Evolutionary conservation across 2,329 filamentous ascomycete species (phyloP), one percentile per base, ranked within the genome.

Genomic region (Septoria linicola): DNA sequence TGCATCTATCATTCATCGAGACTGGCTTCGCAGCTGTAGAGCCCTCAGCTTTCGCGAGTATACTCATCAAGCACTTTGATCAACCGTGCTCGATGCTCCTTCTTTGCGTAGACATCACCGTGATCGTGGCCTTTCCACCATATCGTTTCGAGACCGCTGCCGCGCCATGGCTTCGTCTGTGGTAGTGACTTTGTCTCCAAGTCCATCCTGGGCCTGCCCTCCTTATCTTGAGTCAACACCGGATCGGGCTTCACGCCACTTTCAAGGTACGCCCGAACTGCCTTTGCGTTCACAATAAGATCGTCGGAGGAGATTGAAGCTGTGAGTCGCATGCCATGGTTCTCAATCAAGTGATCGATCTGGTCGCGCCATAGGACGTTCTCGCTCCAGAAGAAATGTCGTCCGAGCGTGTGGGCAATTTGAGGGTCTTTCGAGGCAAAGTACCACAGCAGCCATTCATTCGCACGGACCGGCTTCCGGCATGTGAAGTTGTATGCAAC

Each of bases 351-450:
- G 13, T 67, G 64, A 25, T 76, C 56, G 39, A 88, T 66, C 54
- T 87, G 82, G 41, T 87, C 81, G 59, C 80, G 82, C 85, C 85
- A 89, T 6, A 87, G 69, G 32, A 86, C 80, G 57, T 85, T 87
- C 59, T 88, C 77, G 20, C 75, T 75, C 86, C 85, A 89, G 68
- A 87, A 87, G 69, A 89, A 88, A 60, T 83, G 77, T 2, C 85
- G 72, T 0, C 78, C 80, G 1, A 89, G 71, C 8, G 80, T 82
- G 49, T 85, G 77, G 8, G 84, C 79, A 2, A 87, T 81, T 2
- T 82, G 82, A 21, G 82, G 80, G 59, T 89, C 85, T 47, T 77
- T 83, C 37, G 78, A 81, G 4, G 82, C 85, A 64, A 87, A 88
- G 60, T 85, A 89, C 75, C 81, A 85, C 11, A 89, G 71, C 64